phyloP scores from a whole-genome alignment of 345 rosid genomes.

The Cardamine occulta region DNA sequence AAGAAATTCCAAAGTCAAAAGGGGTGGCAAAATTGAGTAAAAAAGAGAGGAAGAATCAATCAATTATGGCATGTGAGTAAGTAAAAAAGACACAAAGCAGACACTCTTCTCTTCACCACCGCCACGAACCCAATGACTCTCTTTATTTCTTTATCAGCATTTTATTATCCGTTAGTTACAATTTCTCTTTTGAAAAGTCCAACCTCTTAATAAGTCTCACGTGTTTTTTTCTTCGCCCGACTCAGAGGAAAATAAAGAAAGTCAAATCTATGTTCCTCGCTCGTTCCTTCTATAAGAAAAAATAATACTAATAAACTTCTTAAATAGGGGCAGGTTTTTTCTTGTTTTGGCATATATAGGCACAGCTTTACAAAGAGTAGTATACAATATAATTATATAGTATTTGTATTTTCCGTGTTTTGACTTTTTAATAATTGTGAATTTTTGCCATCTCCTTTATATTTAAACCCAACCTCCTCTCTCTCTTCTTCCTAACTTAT shows the following conservation, averaged over 20 bases:
- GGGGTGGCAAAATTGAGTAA: conserved; percentile 30
- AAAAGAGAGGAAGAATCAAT: conserved; percentile 8
- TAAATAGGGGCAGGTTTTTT: conserved; percentile 17
- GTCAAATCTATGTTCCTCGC: conserved; percentile 46
- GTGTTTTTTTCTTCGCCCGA: conserved; percentile 28
- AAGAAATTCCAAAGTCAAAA: conserved; percentile 26
- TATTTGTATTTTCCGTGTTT: conserved; percentile 54
- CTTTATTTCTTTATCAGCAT: conserved; percentile 20
- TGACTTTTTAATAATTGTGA: conserved; percentile 53
- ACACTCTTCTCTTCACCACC: conserved; percentile 36
- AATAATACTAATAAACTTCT: background rate
- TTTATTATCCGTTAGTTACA: conserved; percentile 39
- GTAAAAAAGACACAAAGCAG: background rate
- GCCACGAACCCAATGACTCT: conserved; percentile 28
- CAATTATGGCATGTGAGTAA: conserved; percentile 41
- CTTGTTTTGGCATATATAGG: conserved; percentile 13
- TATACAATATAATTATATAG: too few relatives aligned
- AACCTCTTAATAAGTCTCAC: conserved; percentile 31
- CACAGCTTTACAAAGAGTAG: conserved; percentile 22
- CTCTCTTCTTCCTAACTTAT: conserved; percentile 32
- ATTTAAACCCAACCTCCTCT: conserved; percentile 41
- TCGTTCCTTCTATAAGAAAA: conserved; percentile 23
- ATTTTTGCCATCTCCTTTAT: background rate
- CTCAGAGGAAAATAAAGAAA: background rate
- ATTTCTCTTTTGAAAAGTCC: conserved; percentile 53